These are phyloP conservation scores for Tephrocybe sp. DNA, from an alignment of 768 basidiomycete genomes.

Conservation along the genomic window DNA sequence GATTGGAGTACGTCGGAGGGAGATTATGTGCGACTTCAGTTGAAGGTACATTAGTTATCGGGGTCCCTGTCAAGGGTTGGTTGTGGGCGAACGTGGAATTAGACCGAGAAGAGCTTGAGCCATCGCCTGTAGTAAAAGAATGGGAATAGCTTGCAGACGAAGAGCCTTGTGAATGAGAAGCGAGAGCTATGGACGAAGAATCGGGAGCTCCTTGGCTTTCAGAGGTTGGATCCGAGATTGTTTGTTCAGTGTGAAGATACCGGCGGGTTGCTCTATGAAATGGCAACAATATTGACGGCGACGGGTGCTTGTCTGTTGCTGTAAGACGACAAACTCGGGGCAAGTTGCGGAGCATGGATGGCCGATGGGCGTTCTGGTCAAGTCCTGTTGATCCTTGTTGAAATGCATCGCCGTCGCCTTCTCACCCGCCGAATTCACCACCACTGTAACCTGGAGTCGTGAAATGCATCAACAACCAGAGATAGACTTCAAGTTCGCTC, in stretches of 20 bases:
- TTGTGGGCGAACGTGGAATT: conserved; percentile 13
- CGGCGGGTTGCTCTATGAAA: conserved; percentile 2
- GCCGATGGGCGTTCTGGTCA: background rate
- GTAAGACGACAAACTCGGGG: conserved; percentile 14
- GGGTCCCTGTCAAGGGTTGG: conserved; percentile 9
- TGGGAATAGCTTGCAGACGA: conserved; percentile 6
- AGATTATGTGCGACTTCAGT: conserved; percentile 17
- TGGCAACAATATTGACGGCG: background rate
- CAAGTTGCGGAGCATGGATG: conserved; percentile 12
- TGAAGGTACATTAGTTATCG: conserved; percentile 19
- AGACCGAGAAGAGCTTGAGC: conserved; percentile 7
- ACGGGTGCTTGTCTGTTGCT: conserved; percentile 5
- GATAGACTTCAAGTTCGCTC: too few relatives aligned
- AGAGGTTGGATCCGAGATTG: conserved; percentile 10
- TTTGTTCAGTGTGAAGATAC: conserved; percentile 11
- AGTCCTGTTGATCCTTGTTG: conserved; percentile 13
- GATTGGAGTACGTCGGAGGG: conserved; percentile 50
- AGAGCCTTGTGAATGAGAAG: conserved; percentile 13
- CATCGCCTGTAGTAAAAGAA: conserved; percentile 6
- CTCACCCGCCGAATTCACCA: too few relatives aligned
- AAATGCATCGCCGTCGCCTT: background rate
- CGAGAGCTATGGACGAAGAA: conserved; percentile 9
- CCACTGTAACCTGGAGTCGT: too few relatives aligned
- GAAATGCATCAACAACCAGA: too few relatives aligned
- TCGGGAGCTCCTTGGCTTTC: background rate